Evolutionary conservation across 2,329 filamentous ascomycete genomes (phyloP), one percentile per base, ranked within the genome.

Genomic region (Venturia pyrina): DNA sequence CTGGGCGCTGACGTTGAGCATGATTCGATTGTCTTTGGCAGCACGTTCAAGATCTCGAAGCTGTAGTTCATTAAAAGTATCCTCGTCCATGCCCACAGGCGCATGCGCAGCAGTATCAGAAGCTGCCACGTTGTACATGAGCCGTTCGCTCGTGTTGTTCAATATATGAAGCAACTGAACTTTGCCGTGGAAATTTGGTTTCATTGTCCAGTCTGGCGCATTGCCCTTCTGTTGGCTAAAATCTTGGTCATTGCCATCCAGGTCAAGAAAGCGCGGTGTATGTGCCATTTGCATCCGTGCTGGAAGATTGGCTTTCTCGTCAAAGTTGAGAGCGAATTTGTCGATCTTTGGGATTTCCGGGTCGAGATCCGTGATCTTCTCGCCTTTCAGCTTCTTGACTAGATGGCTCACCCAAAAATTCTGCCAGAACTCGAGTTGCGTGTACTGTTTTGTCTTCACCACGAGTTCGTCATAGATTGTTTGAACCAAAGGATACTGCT

Each of bases 201-300:
- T 85, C 91, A 98, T 97, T 69, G 96, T 95, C 44, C 89, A 79
- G 73, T 98, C 92, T 65, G 93, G 91, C 64, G 89, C 83, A 75
- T 99, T 98, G 62, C 95, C 95, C 71, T 84, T 88, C 72, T 88
- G 85, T 64, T 93, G 90, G 70, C 92, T 96, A 75, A 96, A 88
- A 72, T 99, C 93, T 75, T 95, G 90, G 77, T 98, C 95, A 73
- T 99, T 99, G 40, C 89, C 95, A 73, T 93, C 91, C 34, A 99
- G 78, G 74, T 99, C 90, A 70, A 99, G 93, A 69, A 96, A 93
- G 71, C 93, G 87, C 0, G 95, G 93, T 24, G 99, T 86, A 66
- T 88, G 84, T 43, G 87, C 80, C 3, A 87, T 79, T 69, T 84
- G 71, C 19, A 77, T 72, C 5, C 78, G 77, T 48, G 75, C 75